Percentiles rank a stretch among this genome's conserved stretches.
Evolutionary conservation across 2,329 filamentous ascomycete genomes (phyloP).

Genomic region (Monilinia fructicola): DNA sequence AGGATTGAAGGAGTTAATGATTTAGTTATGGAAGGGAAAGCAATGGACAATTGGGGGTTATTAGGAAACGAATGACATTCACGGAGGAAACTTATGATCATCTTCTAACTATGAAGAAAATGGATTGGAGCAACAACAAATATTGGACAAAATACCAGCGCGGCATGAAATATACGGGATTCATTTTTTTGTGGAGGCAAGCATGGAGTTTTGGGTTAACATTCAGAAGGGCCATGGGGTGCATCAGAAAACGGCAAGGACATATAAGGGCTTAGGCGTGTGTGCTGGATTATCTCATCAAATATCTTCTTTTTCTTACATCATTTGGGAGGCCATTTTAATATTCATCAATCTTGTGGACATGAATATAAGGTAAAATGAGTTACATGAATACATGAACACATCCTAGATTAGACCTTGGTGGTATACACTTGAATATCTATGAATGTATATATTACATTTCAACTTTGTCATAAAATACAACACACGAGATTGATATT

Average conservation of each 20-base stretch:
- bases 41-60: neutral
- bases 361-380: neutral
- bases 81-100: neutral
- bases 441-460: neutral
- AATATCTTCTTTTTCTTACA: no score
- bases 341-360: neutral
- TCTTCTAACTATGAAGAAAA: neutral
- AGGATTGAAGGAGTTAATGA: conserved; percentile 38
- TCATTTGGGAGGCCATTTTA: neutral
- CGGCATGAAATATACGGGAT: neutral
- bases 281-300: neutral
- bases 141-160: neutral
- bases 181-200: neutral
- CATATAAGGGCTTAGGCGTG: neutral
- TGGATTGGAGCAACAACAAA: neutral
- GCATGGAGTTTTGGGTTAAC: conserved; percentile 4
- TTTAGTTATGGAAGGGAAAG: conserved; percentile 34
- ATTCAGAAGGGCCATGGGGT: neutral
- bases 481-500: no score
- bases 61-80: conserved; percentile 3
- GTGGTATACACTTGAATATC: neutral
- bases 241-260: conserved; percentile 5
- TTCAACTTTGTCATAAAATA: neutral
- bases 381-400: neutral
- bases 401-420: neutral